Conservation (phyloP, 768 basidiomycete genomes). For the Hebeloma cylindrosporum region DNA sequence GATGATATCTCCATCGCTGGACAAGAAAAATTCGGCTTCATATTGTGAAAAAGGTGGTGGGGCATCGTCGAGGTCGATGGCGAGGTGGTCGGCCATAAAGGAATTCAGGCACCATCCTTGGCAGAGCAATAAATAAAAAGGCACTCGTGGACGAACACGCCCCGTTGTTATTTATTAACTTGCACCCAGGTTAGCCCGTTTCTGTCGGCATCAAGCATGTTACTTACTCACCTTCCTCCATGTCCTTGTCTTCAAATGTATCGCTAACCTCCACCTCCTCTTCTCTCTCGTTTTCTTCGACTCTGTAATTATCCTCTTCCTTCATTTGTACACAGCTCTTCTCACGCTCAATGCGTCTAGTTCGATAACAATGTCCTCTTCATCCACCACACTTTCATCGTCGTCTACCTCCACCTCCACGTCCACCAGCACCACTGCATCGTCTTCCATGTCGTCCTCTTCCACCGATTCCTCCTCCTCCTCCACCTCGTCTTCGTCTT, state of each 20-base stretch:
- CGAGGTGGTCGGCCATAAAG: not conserved
- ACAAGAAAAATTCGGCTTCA: slow-evolving; percentile 58
- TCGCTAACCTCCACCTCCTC: slow-evolving; percentile 17
- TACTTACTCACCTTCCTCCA: slow-evolving; percentile 1
- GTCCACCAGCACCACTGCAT: not conserved
- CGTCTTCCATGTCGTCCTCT: slow-evolving; percentile 20
- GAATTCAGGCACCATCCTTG: not conserved
- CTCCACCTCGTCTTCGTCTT: slow-evolving; percentile 10
- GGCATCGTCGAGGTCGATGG: slow-evolving; percentile 28
- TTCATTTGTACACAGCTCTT: too few relatives aligned
- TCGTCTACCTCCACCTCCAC: slow-evolving; percentile 18
- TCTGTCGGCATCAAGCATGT: not conserved
- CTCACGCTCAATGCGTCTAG: too few relatives aligned
- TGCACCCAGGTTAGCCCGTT: not conserved
- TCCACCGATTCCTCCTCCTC: slow-evolving; percentile 15
- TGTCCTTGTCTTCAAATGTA: too few relatives aligned
- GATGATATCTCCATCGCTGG: slow-evolving; percentile 49
- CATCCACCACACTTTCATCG: slow-evolving; percentile 13
- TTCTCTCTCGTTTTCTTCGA: slow-evolving; percentile 13
- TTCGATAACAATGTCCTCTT: slow-evolving; percentile 15
- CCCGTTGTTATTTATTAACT: not conserved
- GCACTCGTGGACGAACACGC: not conserved
- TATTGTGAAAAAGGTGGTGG: slow-evolving; percentile 67
- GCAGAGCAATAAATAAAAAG: slow-evolving; percentile 1
- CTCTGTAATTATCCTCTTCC: too few relatives aligned